Evolutionary conservation across 169 alveolate genomes (phyloP), one percentile per base, ranked within the genome.

Genomic region (Plasmodium coatneyi): DNA sequence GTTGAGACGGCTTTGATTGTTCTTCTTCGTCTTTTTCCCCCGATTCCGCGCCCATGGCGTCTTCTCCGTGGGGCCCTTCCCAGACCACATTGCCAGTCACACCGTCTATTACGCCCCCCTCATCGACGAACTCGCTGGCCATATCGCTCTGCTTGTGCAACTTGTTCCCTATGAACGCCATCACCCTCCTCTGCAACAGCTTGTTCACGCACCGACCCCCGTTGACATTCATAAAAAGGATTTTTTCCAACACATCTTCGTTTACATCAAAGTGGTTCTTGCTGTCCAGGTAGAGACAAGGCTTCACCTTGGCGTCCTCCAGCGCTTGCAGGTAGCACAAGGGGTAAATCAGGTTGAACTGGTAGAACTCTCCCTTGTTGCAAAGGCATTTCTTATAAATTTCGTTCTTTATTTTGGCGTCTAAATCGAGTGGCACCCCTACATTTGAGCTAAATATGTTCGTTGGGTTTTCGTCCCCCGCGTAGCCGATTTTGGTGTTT

Each of bases 211-310:
- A 74, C 60, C 93, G 56, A 60, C 80, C 93, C 19, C 93, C 93
- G 28, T 36, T 86, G n/a, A 86, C 71, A 86, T 86, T 86, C 93
- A 86, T 86, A 25, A 74, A 86, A 9, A 86, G 49, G 22, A 86
- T 86, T 76, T 54, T 86, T 54, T 86, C 93, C n/a, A 86, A 86
- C n/a, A 86, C 93, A 76, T 76, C 93, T 76, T 86, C 93, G 70
- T 86, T 86, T 5, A 86, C 41, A 52, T 86, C 80, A 86, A 86
- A 86, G 80, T 72, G 32, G 70, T 76, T 74, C 43, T 52, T 86
- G 41, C 32, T 54, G 43, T 86, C 93, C 41, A 86, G 86, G 80
- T 86, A 86, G 54, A 86, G 80, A 86, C 93, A 86, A 1, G 84
- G 79, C 66, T 86, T 86, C 22, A 86, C 41, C 54, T 52, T 74